Evolutionary conservation across 2,329 filamentous ascomycete genomes (phyloP).

Genomic region (Diatrype stigma): DNA sequence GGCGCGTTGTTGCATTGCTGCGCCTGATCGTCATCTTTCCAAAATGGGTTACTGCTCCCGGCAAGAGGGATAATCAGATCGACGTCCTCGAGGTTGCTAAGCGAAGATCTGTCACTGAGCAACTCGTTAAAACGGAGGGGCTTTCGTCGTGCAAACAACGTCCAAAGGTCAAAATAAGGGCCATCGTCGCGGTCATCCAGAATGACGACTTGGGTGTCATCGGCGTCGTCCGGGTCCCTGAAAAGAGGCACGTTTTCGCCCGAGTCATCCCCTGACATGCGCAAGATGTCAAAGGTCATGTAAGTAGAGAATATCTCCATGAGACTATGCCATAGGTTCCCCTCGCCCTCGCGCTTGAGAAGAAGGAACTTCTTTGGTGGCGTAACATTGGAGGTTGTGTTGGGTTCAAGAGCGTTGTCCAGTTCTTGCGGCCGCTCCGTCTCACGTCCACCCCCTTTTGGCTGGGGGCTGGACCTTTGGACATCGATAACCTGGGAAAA

Average conservation of each 20-base stretch:
- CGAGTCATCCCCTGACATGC: conserved; percentile 17
- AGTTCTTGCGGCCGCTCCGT: not conserved
- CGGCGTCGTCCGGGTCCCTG: conserved; percentile 8
- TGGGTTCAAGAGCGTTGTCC: not conserved
- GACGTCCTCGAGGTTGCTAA: conserved; percentile 10
- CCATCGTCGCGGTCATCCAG: conserved; percentile 30
- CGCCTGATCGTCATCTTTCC: conserved; percentile 36
- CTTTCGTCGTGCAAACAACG: conserved; percentile 27
- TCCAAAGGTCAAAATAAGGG: conserved; percentile 35
- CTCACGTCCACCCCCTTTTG: not conserved
- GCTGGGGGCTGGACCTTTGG: not conserved
- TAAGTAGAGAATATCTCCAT: conserved; percentile 31
- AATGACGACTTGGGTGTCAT: conserved; percentile 30
- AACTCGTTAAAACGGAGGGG: conserved; percentile 26
- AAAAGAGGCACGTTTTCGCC: conserved; percentile 16
- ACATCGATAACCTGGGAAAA: conserved; percentile 5
- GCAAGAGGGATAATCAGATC: conserved; percentile 36
- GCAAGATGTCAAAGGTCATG: conserved; percentile 29
- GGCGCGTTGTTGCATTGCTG: conserved; percentile 27
- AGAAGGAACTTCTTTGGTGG: conserved; percentile 20
- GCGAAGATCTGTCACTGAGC: conserved; percentile 1
- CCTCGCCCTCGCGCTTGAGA: conserved; percentile 30
- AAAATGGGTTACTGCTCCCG: conserved; percentile 37
- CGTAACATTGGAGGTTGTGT: not conserved
- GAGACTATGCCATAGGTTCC: conserved; percentile 31